Evolutionary conservation across 2,329 filamentous ascomycete species (phyloP).

Genomic region (Blastomyces emzantsi): DNA sequence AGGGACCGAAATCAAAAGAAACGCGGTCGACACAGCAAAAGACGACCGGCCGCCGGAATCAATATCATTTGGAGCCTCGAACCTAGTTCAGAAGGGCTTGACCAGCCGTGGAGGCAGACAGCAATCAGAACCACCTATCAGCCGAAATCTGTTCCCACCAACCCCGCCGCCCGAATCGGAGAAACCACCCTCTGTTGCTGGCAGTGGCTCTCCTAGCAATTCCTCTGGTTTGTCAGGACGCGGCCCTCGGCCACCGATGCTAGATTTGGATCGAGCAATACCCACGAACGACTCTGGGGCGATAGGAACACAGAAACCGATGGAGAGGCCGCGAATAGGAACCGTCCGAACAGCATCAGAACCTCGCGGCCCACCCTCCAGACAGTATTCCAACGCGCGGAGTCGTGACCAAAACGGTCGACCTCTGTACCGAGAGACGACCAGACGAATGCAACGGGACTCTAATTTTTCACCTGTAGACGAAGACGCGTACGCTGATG

Average conservation of each 20-base stretch:
- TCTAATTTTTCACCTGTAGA: constrained; percentile 21
- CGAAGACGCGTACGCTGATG: constrained; percentile 33
- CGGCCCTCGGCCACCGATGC: constrained; percentile 40
- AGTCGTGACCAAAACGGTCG: constrained; percentile 22
- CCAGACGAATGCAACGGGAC: constrained; percentile 27
- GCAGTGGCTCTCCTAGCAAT: constrained; percentile 21
- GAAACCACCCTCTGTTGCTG: constrained; percentile 35
- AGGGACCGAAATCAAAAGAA: constrained; percentile 62
- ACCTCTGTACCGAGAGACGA: constrained; percentile 26
- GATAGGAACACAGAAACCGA: constrained; percentile 16
- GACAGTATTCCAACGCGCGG: constrained; percentile 26
- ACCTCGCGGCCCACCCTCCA: constrained; percentile 37
- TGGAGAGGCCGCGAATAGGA: constrained; percentile 37
- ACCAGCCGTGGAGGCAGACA: constrained; percentile 62
- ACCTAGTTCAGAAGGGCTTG: constrained; percentile 80
- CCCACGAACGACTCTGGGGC: constrained; percentile 26
- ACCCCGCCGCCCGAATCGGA: constrained; percentile 94
- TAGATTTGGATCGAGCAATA: constrained; percentile 26
- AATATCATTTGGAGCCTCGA: constrained; percentile 84
- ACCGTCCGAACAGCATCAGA: constrained; percentile 45
- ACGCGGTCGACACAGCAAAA: constrained; percentile 23
- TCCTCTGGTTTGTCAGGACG: constrained; percentile 34
- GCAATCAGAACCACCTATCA: constrained; percentile 72
- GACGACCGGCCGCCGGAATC: constrained; percentile 78
- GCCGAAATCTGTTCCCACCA: constrained; percentile 83